phyloP scores from a whole-genome alignment of 352 stramenopile species.

The Phytophthora aleatoria region DNA sequence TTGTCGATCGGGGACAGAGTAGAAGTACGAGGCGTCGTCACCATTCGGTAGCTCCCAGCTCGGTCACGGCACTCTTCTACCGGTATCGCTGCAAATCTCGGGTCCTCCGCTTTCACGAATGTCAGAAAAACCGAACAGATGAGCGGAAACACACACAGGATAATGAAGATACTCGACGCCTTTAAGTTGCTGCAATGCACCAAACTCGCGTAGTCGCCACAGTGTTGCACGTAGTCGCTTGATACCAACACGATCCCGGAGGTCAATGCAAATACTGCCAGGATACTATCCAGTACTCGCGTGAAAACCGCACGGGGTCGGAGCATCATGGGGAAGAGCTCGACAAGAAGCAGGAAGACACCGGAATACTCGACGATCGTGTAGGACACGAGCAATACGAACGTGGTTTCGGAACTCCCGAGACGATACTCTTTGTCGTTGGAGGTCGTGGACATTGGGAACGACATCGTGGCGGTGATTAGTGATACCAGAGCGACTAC shows the following conservation, averaged over 20 bases:
- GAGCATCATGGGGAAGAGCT: constrained; percentile 40
- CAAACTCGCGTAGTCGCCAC: constrained; percentile 33
- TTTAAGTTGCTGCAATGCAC: constrained; percentile 51
- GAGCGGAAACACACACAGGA: constrained; percentile 39
- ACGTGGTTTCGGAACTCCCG: constrained; percentile 33
- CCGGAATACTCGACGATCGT: constrained; percentile 31
- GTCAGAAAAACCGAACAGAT: constrained; percentile 40
- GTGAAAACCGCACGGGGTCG: constrained; percentile 35
- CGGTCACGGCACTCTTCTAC: constrained; percentile 24
- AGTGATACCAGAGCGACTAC: constrained; percentile 36
- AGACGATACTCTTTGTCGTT: constrained; percentile 26
- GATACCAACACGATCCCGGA: constrained; percentile 31
- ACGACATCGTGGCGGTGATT: constrained; percentile 27
- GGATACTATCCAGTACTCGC: constrained; percentile 31
- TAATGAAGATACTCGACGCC: constrained; percentile 37
- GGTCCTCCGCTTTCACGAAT: constrained; percentile 30
- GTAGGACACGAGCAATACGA: constrained; percentile 34
- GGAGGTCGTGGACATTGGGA: constrained; percentile 14
- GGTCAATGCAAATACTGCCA: constrained; percentile 35
- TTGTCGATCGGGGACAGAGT: constrained; percentile 20
- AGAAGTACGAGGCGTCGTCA: constrained; percentile 17
- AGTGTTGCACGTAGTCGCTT: constrained; percentile 38
- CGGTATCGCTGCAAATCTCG: neutral
- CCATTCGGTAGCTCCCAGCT: constrained; percentile 33
- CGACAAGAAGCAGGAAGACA: constrained; percentile 26